Base-by-base conservation (phyloP, 139 green algal species). In the Penium margaritaceum region DNA sequence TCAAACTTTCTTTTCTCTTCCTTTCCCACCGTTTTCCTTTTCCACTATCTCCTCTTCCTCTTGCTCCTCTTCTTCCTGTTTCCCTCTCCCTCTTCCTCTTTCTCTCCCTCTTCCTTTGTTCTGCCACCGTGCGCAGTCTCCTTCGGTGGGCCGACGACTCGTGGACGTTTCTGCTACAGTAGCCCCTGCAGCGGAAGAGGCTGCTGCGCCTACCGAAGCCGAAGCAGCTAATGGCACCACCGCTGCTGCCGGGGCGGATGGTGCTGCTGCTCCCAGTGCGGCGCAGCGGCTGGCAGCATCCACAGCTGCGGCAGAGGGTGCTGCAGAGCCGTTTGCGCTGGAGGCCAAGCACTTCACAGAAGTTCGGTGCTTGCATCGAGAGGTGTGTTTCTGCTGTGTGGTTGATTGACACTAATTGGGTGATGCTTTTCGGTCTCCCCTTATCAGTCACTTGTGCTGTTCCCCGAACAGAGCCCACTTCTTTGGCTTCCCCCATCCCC, bases 321-420 rank as follows among this genome's bases (percentile, higher is more conserved):
- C n/a, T n/a, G 36, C 76, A 6, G 76, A 83, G 55, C 88, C 91
- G 1, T 91, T 89, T 63, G 86, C 91, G 1, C 79, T 82, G 0
- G 89, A 97, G 81, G 90, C 92, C 21, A 90, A 89, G 76, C 83
- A 90, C 75, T 94, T 96, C 78, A 90, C 84, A 0, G 93, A 97
- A 85, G 33, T 51, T 9, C 64, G 66, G 21, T 74, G 64, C 68
- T 74, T 97, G 0, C 88, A 95, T 79, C 79, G 85, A 67, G 85
- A 89, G 69, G 76, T 89, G 46, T 34, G 60, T 51, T 61, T 29
- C n/a, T n/a, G n/a, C n/a, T n/a, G n/a, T n/a, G n/a, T n/a, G n/a
- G n/a, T n/a, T n/a, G n/a, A n/a, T n/a, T n/a, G n/a, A n/a, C n/a
- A n/a, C n/a, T n/a, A n/a, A n/a, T n/a, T n/a, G n/a, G n/a, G n/a